Conservation (phyloP, 2,329 filamentous ascomycete species). For the Fusarium protoensiforme region DNA sequence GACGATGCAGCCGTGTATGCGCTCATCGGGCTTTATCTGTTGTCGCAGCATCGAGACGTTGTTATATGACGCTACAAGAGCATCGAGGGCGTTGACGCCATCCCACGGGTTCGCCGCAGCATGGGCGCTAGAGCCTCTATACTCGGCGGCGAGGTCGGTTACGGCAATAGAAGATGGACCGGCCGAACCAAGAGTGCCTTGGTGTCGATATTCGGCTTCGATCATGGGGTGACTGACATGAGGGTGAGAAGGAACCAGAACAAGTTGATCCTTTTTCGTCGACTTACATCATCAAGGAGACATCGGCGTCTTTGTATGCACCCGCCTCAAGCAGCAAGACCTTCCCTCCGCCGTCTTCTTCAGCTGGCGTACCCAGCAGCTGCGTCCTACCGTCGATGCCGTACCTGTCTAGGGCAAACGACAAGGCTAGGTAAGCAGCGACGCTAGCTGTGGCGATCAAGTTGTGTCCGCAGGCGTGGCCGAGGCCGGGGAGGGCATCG, state of each 20-base stretch:
- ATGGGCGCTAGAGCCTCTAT: background rate
- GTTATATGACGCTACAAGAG: background rate
- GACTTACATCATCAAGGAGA: background rate
- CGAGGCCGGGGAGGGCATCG: background rate
- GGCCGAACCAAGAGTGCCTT: background rate
- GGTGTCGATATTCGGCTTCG: background rate
- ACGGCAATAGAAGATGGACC: background rate
- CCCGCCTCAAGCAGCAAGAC: background rate
- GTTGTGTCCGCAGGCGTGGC: background rate
- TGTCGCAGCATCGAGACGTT: background rate
- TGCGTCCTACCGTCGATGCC: background rate
- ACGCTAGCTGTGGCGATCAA: background rate
- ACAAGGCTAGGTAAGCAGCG: background rate
- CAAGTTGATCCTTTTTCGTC: rapidly evolving
- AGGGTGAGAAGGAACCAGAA: rapidly evolving
- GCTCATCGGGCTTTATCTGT: background rate
- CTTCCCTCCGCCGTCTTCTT: background rate
- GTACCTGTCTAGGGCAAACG: background rate
- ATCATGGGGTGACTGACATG: background rate
- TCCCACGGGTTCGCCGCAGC: background rate
- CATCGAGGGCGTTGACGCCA: background rate
- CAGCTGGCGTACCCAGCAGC: background rate
- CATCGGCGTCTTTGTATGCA: background rate
- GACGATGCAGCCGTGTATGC: background rate
- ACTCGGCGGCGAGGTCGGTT: background rate